Percentiles rank a stretch among this genome's conserved stretches.
Conservation (phyloP, 2,329 filamentous ascomycete genomes). For the Botrytis porri region DNA sequence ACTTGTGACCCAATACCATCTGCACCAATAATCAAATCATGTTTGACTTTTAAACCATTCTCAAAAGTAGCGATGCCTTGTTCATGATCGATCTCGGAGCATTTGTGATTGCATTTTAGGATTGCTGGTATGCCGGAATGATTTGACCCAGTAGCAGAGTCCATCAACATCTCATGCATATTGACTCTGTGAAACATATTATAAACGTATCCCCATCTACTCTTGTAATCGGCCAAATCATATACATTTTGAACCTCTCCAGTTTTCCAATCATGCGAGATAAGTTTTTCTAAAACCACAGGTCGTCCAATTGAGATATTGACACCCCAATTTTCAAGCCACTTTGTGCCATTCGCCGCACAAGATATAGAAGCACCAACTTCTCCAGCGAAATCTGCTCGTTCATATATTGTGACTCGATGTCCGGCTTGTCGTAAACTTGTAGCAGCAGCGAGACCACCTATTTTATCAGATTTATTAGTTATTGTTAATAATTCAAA, state of each 20-base stretch:
- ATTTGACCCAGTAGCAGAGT: constrained; percentile 53
- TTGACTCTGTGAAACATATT: constrained; percentile 68
- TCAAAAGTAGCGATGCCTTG: constrained; percentile 45
- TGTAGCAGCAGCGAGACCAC: constrained; percentile 50
- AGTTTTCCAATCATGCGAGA: constrained; percentile 68
- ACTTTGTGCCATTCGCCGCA: constrained; percentile 67
- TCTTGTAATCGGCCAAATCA: constrained; percentile 61
- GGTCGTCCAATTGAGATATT: constrained; percentile 63
- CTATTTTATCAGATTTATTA: constrained; percentile 28
- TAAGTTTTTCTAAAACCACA: constrained; percentile 62
- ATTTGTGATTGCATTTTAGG: constrained; percentile 51
- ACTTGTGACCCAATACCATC: constrained; percentile 63
- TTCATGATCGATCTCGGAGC: constrained; percentile 47
- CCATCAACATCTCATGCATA: constrained; percentile 66
- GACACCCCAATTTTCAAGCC: constrained; percentile 66
- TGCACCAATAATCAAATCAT: constrained; percentile 45
- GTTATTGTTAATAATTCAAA: not conserved
- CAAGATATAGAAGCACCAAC: constrained; percentile 66
- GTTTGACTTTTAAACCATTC: constrained; percentile 33
- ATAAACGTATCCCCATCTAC: constrained; percentile 55
- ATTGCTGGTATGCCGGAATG: constrained; percentile 53
- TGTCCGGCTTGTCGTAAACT: constrained; percentile 53
- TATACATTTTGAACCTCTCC: constrained; percentile 64
- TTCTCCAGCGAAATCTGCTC: constrained; percentile 63
- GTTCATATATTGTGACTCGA: constrained; percentile 62